Evolutionary conservation across 1,139 yeast species (phyloP), one percentile per base, ranked within the genome.

Genomic region (Hansenula anomala): DNA sequence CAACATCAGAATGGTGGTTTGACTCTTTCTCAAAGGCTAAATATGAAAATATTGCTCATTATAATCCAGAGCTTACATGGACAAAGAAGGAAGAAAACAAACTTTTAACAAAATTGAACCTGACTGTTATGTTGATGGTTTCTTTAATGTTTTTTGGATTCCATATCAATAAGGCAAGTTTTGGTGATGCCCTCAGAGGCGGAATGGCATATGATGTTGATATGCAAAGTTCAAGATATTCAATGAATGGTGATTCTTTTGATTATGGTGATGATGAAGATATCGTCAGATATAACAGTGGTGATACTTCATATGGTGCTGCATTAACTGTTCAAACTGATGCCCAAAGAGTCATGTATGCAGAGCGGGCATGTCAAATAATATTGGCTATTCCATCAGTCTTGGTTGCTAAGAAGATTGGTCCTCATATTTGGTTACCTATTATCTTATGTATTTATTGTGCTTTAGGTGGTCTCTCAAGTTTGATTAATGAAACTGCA

Each of bases 401-500:
- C 51, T 57, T 75, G 44, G 54, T 75, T 36, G 70, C 77, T 30
- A 75, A 75, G 46, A 61, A 60, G 34, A 40, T 75, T 32, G 82
- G 82, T 2, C 76, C 79, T 5, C 79, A 75, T 48, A 55, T 67
- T 33, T 75, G 77, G 69, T 64, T 77, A 33, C 82, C 81, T 0
- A 51, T 63, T 19, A 79, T 74, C 48, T 68, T 76, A 59, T 52
- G 61, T 4, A 45, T 62, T 3, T 77, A 81, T 80, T 70, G 76
- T 36, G 40, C 72, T 28, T 73, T 75, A 1, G 69, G 78, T 2
- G 59, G 69, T 33, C 49, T 60, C 12, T 81, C 76, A 48, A 64
- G 66, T 24, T 62, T 63, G 14, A 48, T 76, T 33, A 56, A 50
- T 10, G 60, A 59, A 34, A 64, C 56, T 39, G 53, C 60, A 2